phyloP scores from a whole-genome alignment of 306 rosid species.

The Sophora flavescens region DNA sequence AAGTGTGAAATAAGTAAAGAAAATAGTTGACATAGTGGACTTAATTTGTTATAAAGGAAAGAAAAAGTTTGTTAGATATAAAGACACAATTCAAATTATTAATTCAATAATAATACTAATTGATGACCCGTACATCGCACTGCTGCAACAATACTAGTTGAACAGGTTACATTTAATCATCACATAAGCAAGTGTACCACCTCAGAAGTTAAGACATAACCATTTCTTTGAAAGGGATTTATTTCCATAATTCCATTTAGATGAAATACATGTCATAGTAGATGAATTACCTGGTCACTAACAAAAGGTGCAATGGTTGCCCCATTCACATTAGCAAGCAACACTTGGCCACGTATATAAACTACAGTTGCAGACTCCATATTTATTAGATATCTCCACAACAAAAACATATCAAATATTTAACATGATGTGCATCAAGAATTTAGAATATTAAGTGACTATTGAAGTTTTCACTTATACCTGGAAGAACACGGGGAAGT shows the following conservation, averaged over 20 bases:
- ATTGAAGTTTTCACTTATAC: slow-evolving; percentile 48
- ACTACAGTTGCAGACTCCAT: slow-evolving; percentile 75
- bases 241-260: background rate
- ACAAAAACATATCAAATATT: slow-evolving; percentile 24
- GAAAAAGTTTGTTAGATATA: too few species aligned
- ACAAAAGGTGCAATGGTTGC: slow-evolving; percentile 66
- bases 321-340: slow-evolving; percentile 77
- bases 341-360: slow-evolving; percentile 78
- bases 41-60: too few species aligned
- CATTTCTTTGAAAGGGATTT: background rate
- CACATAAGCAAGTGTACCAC: too few species aligned
- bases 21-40: too few species aligned
- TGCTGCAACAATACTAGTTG: too few species aligned
- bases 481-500: slow-evolving; percentile 83
- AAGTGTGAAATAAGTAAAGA: too few species aligned
- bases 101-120: too few species aligned
- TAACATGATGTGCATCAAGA: slow-evolving; percentile 42
- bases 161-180: too few species aligned
- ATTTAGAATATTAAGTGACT: slow-evolving; percentile 36
- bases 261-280: background rate
- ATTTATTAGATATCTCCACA: slow-evolving; percentile 65
- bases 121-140: too few species aligned
- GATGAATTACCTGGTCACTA: slow-evolving; percentile 63
- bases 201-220: too few species aligned
- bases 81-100: too few species aligned